Percentiles rank a stretch among this genome's conserved stretches.
Evolutionary conservation across 495 filamentous ascomycete genomes (phyloP).

Genomic region (Aspergillus hancockii): DNA sequence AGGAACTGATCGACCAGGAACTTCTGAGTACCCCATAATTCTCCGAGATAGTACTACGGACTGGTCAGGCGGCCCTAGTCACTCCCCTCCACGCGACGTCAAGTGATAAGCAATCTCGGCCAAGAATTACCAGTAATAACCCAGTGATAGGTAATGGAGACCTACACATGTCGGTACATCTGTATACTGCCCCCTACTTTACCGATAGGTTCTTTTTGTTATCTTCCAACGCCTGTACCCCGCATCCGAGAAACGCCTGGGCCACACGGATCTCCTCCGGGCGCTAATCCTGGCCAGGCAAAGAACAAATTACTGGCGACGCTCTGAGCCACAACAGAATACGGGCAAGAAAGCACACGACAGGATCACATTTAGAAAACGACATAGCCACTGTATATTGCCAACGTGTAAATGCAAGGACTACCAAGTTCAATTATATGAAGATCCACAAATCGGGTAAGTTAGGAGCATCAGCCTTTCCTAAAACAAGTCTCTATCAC

Average conservation of each 20-base stretch:
- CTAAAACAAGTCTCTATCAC: constrained; percentile 12
- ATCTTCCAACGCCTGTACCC: constrained; percentile 19
- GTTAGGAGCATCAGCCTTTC: constrained; percentile 19
- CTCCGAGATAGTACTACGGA: constrained; percentile 1
- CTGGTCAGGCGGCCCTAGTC: constrained; percentile 3
- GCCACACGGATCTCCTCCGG: constrained; percentile 28
- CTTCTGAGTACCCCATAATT: background rate
- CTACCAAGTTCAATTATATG: background rate
- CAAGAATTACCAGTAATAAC: constrained; percentile 3
- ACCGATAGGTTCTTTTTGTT: background rate
- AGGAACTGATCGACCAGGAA: constrained; percentile 1
- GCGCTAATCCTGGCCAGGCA: background rate
- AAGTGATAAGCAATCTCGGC: constrained; percentile 3
- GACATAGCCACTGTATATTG: background rate
- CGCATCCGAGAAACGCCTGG: constrained; percentile 26
- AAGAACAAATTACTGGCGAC: too few species aligned
- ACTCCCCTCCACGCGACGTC: constrained; percentile 2
- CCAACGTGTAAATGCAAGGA: constrained; percentile 1
- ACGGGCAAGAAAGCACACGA: background rate
- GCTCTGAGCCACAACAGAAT: background rate
- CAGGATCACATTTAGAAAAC: background rate
- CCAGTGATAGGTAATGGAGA: background rate
- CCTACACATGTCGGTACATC: background rate
- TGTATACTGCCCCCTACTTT: background rate
- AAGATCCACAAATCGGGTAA: constrained; percentile 26